Evolutionary conservation across 2,329 filamentous ascomycete species (phyloP).

Genomic region (Hypomyces perniciosus): DNA sequence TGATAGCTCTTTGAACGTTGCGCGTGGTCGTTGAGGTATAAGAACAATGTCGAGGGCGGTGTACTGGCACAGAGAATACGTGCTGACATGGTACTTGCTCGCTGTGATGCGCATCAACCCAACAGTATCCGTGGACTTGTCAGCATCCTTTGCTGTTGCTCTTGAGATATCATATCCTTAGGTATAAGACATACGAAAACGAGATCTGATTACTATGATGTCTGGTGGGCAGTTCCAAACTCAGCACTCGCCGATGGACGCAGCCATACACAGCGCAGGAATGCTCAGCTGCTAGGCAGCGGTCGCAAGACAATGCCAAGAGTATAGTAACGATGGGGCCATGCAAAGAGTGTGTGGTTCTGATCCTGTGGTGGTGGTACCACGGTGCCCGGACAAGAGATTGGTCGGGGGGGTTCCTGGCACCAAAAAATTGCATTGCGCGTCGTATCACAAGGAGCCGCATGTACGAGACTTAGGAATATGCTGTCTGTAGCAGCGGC

Average conservation of each 20-base stretch:
- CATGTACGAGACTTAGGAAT: neutral
- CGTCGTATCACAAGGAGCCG: neutral
- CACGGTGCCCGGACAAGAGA: neutral
- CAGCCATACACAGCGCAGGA: neutral
- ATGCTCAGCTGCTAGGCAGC: neutral
- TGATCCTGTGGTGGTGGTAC: no score
- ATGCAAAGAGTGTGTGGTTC: neutral
- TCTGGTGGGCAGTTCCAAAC: neutral
- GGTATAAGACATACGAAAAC: no score
- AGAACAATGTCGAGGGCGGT: no score
- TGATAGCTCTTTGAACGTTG: neutral
- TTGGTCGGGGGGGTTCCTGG: neutral
- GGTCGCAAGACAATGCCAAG: neutral
- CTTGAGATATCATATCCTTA: no score
- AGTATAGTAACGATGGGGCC: neutral
- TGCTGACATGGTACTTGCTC: no score
- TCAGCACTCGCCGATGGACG: constrained; percentile 2
- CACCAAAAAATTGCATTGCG: neutral
- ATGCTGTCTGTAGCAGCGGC: neutral
- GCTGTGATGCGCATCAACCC: no score
- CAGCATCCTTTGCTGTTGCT: no score
- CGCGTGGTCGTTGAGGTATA: no score
- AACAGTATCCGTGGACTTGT: no score
- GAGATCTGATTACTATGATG: neutral
- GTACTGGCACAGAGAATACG: no score